Conservation (phyloP, 2,329 filamentous ascomycete genomes). For the Chaetomium sp. region DNA sequence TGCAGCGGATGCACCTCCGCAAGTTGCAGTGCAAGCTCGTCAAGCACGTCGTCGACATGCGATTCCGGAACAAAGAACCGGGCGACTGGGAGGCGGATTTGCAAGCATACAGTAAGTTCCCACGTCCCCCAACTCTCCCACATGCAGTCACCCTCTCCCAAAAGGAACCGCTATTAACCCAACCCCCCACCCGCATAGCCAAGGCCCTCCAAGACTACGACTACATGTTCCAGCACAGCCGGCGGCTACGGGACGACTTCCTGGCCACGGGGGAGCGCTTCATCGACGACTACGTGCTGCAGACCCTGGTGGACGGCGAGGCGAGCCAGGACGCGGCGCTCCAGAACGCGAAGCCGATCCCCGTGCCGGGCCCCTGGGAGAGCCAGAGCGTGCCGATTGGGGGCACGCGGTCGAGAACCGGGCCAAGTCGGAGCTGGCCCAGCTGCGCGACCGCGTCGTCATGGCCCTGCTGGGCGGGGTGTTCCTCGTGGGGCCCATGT, state of each 20-base stretch:
- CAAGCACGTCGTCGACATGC: background rate
- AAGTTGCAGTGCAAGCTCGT: background rate
- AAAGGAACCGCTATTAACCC: background rate
- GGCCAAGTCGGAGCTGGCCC: background rate
- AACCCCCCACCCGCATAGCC: background rate
- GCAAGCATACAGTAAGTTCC: background rate
- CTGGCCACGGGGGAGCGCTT: background rate
- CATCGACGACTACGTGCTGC: background rate
- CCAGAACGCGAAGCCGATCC: background rate
- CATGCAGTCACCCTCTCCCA: background rate
- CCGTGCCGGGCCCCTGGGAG: background rate
- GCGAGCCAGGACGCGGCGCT: background rate
- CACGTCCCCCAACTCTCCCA: background rate
- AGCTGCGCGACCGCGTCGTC: background rate
- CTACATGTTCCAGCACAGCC: background rate
- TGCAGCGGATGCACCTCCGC: slow-evolving; percentile 3
- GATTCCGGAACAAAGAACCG: background rate
- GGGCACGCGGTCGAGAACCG: background rate
- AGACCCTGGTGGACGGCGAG: background rate
- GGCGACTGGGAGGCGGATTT: background rate
- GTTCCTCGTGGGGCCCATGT: slow-evolving; percentile 6
- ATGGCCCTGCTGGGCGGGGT: background rate
- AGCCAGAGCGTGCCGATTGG: background rate
- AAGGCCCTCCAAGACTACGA: slow-evolving; percentile 1
- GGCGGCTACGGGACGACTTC: background rate